These are phyloP conservation scores for Aspergillus sp. DNA, from an alignment of 2,329 filamentous ascomycete genomes.

Conservation along the genomic window DNA sequence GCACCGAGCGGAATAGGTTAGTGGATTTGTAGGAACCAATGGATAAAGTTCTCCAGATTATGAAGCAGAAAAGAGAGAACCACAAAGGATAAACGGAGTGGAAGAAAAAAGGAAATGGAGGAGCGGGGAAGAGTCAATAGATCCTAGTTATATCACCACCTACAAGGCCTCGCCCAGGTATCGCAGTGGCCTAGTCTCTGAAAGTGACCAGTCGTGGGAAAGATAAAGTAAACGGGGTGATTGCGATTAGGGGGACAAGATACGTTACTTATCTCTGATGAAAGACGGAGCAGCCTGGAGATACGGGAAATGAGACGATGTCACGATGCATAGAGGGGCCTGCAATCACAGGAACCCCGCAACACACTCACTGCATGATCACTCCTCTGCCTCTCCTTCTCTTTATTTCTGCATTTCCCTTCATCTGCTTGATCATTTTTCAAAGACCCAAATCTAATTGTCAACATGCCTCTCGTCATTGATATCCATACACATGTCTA, in stretches of 20 bases:
- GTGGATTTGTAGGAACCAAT: background rate
- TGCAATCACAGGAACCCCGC: background rate
- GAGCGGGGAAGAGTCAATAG: background rate
- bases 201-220: background rate
- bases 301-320: background rate
- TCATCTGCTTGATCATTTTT: background rate
- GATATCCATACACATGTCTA: conserved; percentile 67
- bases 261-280: conserved; percentile 1
- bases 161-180: background rate
- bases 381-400: background rate
- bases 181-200: background rate
- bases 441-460: conserved; percentile 7
- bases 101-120: background rate
- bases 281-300: background rate
- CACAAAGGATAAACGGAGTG: background rate
- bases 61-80: background rate
- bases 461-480: conserved; percentile 46
- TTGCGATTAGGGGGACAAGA: background rate
- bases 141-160: background rate
- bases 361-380: background rate
- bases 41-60: background rate
- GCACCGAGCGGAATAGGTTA: background rate
- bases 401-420: background rate
- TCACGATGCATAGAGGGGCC: background rate
- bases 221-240: background rate